A percentile compares a stretch with the other conserved stretches of the same genome.
These are phyloP conservation scores for Magnaporthales sp. DNA, from an alignment of 2,329 filamentous ascomycete genomes.

Conservation along the genomic window DNA sequence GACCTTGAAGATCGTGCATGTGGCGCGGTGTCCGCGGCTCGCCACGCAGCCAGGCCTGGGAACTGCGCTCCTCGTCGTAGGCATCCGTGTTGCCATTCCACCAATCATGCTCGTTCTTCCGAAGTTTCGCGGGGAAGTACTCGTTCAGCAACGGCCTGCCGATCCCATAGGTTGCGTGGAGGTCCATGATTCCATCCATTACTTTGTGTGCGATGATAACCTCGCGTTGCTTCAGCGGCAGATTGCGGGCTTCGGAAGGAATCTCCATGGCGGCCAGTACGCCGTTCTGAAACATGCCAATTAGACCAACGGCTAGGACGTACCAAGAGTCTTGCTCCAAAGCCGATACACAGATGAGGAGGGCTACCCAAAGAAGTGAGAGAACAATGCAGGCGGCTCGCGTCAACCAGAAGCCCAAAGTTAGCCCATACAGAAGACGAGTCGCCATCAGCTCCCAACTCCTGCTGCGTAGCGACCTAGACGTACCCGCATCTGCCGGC, in stretches of 20 bases:
- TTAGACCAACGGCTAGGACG: constrained; percentile 27
- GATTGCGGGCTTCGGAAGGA: constrained; percentile 12
- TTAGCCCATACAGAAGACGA: constrained; percentile 1
- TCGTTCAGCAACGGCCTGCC: constrained; percentile 2
- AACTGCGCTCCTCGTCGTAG: constrained; percentile 5
- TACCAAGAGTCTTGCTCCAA: constrained; percentile 29
- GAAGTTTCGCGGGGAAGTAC: constrained; percentile 8
- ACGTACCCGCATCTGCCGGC: no score
- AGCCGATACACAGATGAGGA: constrained; percentile 29
- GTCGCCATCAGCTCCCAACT: neutral
- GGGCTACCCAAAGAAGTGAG: constrained; percentile 26
- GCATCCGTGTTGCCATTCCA: constrained; percentile 6
- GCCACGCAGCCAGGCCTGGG: no score
- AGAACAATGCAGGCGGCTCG: constrained; percentile 15
- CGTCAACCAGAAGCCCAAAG: constrained; percentile 11
- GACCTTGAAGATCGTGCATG: neutral
- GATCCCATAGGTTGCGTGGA: neutral
- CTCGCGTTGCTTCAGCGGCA: constrained; percentile 6
- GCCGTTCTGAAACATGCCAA: constrained; percentile 31
- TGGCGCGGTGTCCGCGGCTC: neutral
- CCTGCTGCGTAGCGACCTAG: neutral
- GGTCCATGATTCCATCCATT: constrained; percentile 11
- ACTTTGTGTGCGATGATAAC: constrained; percentile 6
- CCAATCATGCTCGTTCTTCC: constrained; percentile 1
- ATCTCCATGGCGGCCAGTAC: constrained; percentile 22